These are phyloP conservation scores for Nigrograna mackinnonii DNA, from an alignment of 2,329 filamentous ascomycete genomes.

Conservation along the genomic window DNA sequence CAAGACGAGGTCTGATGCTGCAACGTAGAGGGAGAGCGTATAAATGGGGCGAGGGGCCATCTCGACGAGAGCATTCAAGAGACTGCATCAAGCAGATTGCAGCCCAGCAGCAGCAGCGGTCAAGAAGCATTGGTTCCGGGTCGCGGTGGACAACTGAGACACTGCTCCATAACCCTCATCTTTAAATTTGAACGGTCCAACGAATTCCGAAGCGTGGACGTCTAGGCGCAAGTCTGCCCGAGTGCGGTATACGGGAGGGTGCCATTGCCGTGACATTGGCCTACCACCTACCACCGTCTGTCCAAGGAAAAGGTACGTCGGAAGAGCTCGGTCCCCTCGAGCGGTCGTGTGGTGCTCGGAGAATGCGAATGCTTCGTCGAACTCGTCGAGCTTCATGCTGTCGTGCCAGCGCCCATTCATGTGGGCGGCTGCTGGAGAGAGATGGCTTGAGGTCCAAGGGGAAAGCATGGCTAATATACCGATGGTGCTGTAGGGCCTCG, in stretches of 20 bases:
- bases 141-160: constrained; percentile 27
- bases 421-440: constrained; percentile 4
- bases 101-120: constrained; percentile 20
- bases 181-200: constrained; percentile 15
- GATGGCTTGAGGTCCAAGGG: constrained; percentile 13
- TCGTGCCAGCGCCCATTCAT: constrained; percentile 1
- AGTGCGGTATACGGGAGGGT: too few relatives aligned
- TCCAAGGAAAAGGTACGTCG: constrained; percentile 30
- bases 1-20: constrained; percentile 25
- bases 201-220: constrained; percentile 14
- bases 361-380: background rate
- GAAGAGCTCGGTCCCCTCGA: constrained; percentile 16
- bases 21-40: constrained; percentile 25
- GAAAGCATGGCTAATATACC: constrained; percentile 37
- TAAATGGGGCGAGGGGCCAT: constrained; percentile 36
- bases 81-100: constrained; percentile 30
- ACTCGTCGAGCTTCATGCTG: constrained; percentile 16
- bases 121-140: constrained; percentile 29
- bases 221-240: constrained; percentile 5
- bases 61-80: constrained; percentile 19
- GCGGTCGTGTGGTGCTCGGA: constrained; percentile 1
- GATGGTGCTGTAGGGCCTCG: constrained; percentile 19
- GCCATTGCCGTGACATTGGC: constrained; percentile 7
- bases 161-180: constrained; percentile 11
- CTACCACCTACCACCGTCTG: constrained; percentile 6